Percentiles rank a stretch among this genome's conserved stretches.
phyloP scores from a whole-genome alignment of 1,139 yeast species.

The Zygoascus hellenicus region DNA sequence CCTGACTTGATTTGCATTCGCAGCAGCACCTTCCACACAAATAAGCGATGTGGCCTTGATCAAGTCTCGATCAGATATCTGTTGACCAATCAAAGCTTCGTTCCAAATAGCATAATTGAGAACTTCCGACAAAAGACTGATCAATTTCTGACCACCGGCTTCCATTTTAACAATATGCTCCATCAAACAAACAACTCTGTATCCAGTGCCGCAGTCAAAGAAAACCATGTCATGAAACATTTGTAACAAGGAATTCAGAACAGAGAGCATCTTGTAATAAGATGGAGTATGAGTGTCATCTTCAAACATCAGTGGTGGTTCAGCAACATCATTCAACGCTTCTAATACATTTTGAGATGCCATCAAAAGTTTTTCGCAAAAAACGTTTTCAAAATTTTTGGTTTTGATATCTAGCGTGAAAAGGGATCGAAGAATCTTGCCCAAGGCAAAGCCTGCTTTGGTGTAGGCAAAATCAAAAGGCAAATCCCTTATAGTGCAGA shows the following conservation, averaged over 20 bases:
- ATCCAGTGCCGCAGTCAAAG: slow-evolving; percentile 30
- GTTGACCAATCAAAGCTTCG: slow-evolving; percentile 22
- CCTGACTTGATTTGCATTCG: slow-evolving; percentile 22
- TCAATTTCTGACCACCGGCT: slow-evolving; percentile 12
- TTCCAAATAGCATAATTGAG: slow-evolving; percentile 29
- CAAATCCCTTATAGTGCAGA: slow-evolving; percentile 27
- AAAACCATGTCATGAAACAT: slow-evolving; percentile 28
- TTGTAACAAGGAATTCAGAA: slow-evolving; percentile 22
- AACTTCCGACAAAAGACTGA: slow-evolving; percentile 21
- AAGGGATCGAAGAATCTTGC: slow-evolving; percentile 24
- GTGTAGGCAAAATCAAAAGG: slow-evolving; percentile 36
- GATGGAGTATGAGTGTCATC: background rate
- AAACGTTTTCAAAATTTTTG: slow-evolving; percentile 20
- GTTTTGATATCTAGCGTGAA: slow-evolving; percentile 29
- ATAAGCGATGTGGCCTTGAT: slow-evolving; percentile 10
- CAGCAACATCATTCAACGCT: background rate
- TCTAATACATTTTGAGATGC: background rate
- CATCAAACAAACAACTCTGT: slow-evolving; percentile 26
- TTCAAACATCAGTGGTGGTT: background rate
- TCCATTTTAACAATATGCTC: slow-evolving; percentile 19
- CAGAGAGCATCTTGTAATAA: slow-evolving; percentile 12
- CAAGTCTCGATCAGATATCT: slow-evolving; percentile 12
- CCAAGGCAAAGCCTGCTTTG: slow-evolving; percentile 28
- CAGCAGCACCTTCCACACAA: background rate
- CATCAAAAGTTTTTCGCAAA: slow-evolving; percentile 14